Base-by-base conservation (phyloP, 1,284 basidiomycete species). In the Sanghuangporus baumii region DNA sequence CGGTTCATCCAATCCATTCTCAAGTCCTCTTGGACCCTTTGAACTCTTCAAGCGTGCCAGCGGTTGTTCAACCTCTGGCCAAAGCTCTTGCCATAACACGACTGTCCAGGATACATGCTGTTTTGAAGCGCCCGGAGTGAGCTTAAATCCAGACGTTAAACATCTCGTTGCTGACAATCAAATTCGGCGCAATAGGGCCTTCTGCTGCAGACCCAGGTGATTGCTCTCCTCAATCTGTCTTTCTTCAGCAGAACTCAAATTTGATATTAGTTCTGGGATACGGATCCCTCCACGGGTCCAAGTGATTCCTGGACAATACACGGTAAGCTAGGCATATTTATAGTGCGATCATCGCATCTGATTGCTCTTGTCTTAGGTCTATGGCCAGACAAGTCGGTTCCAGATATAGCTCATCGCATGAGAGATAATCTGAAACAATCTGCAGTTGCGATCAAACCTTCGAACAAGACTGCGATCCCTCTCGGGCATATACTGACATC, bases 271-370 rank as follows among this genome's bases (percentile, higher is more conserved):
- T 74, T 86, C 70, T 88, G 86, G 84, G 85, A 87, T 66, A 80
- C 80, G 2, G 66, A 82, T 60, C 86, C 89, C 0, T 73, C 82
- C 0, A 85, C 84, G 31, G 87, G 88, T 2, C 88, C 90, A 18
- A 70, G 69, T 8, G 69, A 87, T 69, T 87, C 84, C 67, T 91
- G 89, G 88, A 89, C 88, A 0, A 88, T 91, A 66, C 88, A 90
- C 61, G 88, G 88, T 85, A 65, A 54, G 79, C 66, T 4, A 36
- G 43, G 40, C 26, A 18, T 5, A 7, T 8, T 16, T 51, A 23
- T 16, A 55, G 50, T 34, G 26, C 55, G 20, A 43, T 26, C n/a
- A 41, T 43, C 37, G 14, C 9, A 31, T 31, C 34, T 31, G 16
- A 23, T 48, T 60, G 54, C 16, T 16, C 16, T 37, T 57, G 61